Conservation (phyloP, 768 basidiomycete species). For the Collybia nuda region DNA sequence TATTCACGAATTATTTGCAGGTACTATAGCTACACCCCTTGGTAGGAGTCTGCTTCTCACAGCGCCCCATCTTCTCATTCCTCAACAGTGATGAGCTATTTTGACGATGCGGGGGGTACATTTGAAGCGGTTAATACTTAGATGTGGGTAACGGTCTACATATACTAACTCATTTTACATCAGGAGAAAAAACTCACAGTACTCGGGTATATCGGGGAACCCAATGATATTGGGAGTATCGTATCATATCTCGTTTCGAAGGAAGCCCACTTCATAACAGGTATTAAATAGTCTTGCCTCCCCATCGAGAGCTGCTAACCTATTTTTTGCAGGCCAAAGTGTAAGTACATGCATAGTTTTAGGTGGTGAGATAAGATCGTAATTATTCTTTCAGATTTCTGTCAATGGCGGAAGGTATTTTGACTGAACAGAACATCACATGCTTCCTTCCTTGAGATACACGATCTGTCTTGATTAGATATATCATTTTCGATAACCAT, state of each 20-base stretch:
- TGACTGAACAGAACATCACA: background rate
- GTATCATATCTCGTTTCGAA: conserved; percentile 34
- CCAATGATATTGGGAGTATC: conserved; percentile 32
- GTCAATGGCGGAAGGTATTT: conserved; percentile 2
- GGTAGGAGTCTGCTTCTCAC: background rate
- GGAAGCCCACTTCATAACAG: conserved; percentile 32
- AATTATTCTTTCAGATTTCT: background rate
- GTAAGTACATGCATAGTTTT: no score
- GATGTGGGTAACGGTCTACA: background rate
- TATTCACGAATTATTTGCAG: background rate
- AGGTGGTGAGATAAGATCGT: no score
- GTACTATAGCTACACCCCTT: conserved; percentile 7
- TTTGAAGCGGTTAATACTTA: no score
- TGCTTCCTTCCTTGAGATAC: no score
- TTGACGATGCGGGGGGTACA: no score
- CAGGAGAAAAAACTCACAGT: conserved; percentile 6
- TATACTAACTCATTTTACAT: background rate
- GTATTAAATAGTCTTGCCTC: conserved; percentile 5
- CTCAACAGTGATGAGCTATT: no score
- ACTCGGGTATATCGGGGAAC: conserved; percentile 13
- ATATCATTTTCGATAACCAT: no score
- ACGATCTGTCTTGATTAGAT: no score
- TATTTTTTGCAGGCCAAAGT: no score
- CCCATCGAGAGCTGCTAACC: no score
- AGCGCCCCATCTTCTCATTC: no score